phyloP scores from a whole-genome alignment of 208 protist genomes.

The Leishmania lainsoni region DNA sequence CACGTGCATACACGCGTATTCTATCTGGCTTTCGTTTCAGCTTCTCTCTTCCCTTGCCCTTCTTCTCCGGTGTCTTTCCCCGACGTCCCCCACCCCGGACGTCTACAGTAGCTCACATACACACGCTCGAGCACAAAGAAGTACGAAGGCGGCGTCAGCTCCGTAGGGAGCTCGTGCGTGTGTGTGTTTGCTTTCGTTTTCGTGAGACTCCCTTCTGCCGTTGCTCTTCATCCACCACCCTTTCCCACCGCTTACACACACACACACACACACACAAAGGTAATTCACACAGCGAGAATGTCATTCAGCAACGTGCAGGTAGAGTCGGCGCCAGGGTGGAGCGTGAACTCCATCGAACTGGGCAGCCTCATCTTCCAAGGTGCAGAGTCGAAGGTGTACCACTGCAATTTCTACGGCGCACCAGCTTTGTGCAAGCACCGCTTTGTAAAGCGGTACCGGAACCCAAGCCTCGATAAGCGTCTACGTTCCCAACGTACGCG shows the following conservation, averaged over 20 bases:
- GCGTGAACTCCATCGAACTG: slow-evolving; percentile 16
- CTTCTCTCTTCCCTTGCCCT: no score
- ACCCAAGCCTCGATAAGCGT: slow-evolving; percentile 68
- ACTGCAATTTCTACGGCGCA: slow-evolving; percentile 60
- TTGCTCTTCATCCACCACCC: neutral
- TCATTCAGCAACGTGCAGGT: neutral
- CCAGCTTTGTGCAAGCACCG: slow-evolving; percentile 74
- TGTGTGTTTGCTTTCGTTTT: neutral
- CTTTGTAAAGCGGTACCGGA: slow-evolving; percentile 80
- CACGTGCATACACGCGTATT: neutral
- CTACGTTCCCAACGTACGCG: slow-evolving; percentile 81
- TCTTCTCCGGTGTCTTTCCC: neutral
- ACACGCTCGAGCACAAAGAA: no score
- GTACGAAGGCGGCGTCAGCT: no score
- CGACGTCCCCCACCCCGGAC: neutral
- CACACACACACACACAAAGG: neutral
- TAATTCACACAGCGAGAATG: neutral
- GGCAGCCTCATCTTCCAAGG: slow-evolving; percentile 62
- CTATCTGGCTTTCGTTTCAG: neutral
- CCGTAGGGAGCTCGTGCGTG: neutral
- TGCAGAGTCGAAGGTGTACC: slow-evolving; percentile 82
- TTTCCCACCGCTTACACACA: neutral
- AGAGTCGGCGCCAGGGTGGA: slow-evolving; percentile 6
- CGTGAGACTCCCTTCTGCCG: neutral
- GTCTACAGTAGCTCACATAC: neutral